Base-by-base conservation (phyloP, 257 asterid species). In the Solanum dulcamara region DNA sequence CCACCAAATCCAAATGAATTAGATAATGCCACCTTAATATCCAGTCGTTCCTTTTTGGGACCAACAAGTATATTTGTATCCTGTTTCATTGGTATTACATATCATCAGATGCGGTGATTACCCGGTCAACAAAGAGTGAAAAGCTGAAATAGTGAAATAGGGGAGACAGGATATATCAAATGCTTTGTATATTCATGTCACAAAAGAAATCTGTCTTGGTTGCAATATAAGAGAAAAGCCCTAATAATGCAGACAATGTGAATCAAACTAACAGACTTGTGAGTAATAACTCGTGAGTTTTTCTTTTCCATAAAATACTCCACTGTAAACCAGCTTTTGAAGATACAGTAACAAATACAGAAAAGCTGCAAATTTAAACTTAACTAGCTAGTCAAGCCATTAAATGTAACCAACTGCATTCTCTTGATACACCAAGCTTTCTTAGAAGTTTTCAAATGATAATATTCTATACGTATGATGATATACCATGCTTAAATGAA, bases 1-100 rank as follows among this genome's bases (percentile, higher is more conserved):
- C 87, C 87, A 24, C 87, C 87, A 85, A 85, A 85, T 62, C 87
- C 87, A 62, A 85, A 85, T 44, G 87, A 85, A 80, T 85, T 85
- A 33, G 87, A 85, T 44, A 85, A 80, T 18, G 87, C 87, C 42
- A 85, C 87, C 85, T 85, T 85, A 80, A 85, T 32, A 64, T 85
- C 85, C 85, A 85, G 81, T 66, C 84, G 24, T 67, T 85, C 87
- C 77, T 85, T 85, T 59, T 46, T 85, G 42, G 87, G 50, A 17
- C 87, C 87, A 84, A 85, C 87, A 44, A 85, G 84, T 20, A 80
- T 7, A 66, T 33, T 85, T 48, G 84, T 79, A 74, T 85, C 87
- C 87, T 85, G 87, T 75, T 60, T 20, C 64, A 79, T 79, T 17
- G 64, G 28, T 48, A 79, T 79, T 35, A 79, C 30, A 28, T 79